A percentile compares a stretch with the other conserved stretches of the same genome.
phyloP scores from a whole-genome alignment of 352 stramenopile species.

The Pythium coloratum region DNA sequence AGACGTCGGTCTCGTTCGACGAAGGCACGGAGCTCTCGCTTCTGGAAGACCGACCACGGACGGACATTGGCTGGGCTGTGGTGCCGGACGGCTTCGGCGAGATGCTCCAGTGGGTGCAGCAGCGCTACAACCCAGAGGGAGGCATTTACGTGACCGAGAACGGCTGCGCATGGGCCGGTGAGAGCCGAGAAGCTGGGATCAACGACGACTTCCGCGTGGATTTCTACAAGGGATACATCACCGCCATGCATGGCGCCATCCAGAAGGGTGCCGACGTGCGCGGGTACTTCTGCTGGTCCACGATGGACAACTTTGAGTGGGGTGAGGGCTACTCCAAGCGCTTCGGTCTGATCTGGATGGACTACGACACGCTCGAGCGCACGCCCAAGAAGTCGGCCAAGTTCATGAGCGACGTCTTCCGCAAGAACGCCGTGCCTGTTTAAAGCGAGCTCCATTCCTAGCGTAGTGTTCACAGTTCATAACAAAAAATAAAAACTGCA shows the following conservation, averaged over 20 bases:
- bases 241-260: not conserved
- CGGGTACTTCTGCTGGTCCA: not conserved
- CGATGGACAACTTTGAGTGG: not conserved
- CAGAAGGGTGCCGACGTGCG: not conserved
- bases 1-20: not conserved
- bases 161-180: not conserved
- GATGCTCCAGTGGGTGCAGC: not conserved
- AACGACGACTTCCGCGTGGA: not conserved
- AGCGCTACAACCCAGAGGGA: not conserved
- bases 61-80: not conserved
- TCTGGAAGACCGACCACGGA: not conserved
- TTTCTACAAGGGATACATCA: not conserved
- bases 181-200: not conserved
- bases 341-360: not conserved
- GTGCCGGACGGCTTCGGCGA: not conserved
- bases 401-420: not conserved
- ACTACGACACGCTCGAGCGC: not conserved
- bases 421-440: not conserved
- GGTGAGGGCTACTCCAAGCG: not conserved
- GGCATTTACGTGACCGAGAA: not conserved
- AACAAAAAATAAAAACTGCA: no score
- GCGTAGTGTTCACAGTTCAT: no score
- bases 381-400: not conserved
- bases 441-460: not conserved
- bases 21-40: not conserved